These are phyloP conservation scores for Bimuria novae-zelandiae DNA, from an alignment of 2,329 filamentous ascomycete genomes.

Conservation along the genomic window DNA sequence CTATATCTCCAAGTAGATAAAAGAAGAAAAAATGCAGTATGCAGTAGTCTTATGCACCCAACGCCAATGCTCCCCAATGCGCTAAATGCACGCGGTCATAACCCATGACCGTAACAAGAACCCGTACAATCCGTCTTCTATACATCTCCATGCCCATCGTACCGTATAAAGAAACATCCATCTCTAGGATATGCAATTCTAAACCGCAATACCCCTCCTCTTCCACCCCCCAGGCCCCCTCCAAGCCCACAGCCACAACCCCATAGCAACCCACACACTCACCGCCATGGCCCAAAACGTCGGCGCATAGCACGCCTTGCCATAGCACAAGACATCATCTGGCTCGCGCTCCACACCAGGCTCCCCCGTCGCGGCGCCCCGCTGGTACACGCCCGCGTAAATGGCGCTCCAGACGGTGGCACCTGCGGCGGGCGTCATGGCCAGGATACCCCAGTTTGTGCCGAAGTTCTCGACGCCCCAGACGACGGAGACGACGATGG, in stretches of 20 bases:
- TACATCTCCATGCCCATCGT: neutral
- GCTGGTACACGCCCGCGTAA: slow-evolving; percentile 83
- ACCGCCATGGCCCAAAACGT: slow-evolving; percentile 86
- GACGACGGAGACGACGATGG: slow-evolving; percentile 93
- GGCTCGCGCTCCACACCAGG: slow-evolving; percentile 40
- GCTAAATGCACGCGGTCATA: slow-evolving; percentile 4
- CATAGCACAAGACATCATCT: slow-evolving; percentile 72
- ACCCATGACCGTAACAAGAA: neutral
- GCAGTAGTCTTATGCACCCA: neutral
- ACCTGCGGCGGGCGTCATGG: slow-evolving; percentile 85
- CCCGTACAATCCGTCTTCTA: slow-evolving; percentile 1
- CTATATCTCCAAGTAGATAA: too few species aligned
- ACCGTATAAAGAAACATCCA: neutral
- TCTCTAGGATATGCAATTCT: neutral
- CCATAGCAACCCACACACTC: slow-evolving; percentile 79
- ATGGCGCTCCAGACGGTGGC: slow-evolving; percentile 88
- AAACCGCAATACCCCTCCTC: slow-evolving; percentile 72
- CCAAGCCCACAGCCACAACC: slow-evolving; percentile 78
- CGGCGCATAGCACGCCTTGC: slow-evolving; percentile 75
- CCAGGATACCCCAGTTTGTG: slow-evolving; percentile 96
- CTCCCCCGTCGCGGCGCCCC: slow-evolving; percentile 56
- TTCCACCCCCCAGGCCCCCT: slow-evolving; percentile 77
- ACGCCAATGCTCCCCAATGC: neutral
- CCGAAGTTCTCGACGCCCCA: slow-evolving; percentile 99
- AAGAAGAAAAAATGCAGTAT: too few species aligned